These are phyloP conservation scores for Apiospora malaysiana DNA, from an alignment of 2,329 filamentous ascomycete species.

Conservation along the genomic window DNA sequence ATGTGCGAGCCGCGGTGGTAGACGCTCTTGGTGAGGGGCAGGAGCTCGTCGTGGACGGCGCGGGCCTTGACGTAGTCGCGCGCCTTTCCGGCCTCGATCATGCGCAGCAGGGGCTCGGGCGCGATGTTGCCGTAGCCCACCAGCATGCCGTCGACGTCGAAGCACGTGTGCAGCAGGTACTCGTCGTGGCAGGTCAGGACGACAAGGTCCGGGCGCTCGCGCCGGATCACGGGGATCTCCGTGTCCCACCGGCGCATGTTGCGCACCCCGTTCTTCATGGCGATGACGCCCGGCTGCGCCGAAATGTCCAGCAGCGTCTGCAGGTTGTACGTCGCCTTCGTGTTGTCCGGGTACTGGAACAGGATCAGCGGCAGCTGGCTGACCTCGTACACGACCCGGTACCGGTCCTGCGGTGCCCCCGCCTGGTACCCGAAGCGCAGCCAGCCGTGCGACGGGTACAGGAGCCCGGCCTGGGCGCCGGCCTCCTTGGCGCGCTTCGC, in stretches of 20 bases:
- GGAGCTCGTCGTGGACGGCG: constrained; percentile 54
- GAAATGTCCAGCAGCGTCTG: constrained; percentile 59
- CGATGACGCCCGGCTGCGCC: constrained; percentile 57
- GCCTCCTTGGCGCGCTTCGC: constrained; percentile 56
- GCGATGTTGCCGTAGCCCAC: constrained; percentile 55
- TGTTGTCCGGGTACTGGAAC: constrained; percentile 60
- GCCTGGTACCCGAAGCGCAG: constrained; percentile 60
- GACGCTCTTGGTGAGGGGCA: constrained; percentile 58
- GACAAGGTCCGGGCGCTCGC: constrained; percentile 53
- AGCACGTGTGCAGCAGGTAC: constrained; percentile 57
- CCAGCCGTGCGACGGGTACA: constrained; percentile 61
- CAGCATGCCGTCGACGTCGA: constrained; percentile 54
- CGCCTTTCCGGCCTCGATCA: constrained; percentile 57
- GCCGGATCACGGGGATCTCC: constrained; percentile 58
- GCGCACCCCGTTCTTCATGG: constrained; percentile 62
- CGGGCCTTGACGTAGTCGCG: constrained; percentile 54
- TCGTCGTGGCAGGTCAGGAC: constrained; percentile 59
- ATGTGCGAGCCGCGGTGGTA: constrained; percentile 61
- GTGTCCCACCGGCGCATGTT: constrained; percentile 64
- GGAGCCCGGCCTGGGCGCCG: constrained; percentile 55
- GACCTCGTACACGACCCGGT: constrained; percentile 55
- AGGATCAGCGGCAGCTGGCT: constrained; percentile 56
- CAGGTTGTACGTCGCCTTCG: constrained; percentile 56
- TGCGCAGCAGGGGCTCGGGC: constrained; percentile 54
- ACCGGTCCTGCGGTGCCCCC: constrained; percentile 58